A percentile compares a stretch with the other conserved stretches of the same genome.
phyloP scores from a whole-genome alignment of 2,329 filamentous ascomycete species.

The Aspergillus puulaauensis region DNA sequence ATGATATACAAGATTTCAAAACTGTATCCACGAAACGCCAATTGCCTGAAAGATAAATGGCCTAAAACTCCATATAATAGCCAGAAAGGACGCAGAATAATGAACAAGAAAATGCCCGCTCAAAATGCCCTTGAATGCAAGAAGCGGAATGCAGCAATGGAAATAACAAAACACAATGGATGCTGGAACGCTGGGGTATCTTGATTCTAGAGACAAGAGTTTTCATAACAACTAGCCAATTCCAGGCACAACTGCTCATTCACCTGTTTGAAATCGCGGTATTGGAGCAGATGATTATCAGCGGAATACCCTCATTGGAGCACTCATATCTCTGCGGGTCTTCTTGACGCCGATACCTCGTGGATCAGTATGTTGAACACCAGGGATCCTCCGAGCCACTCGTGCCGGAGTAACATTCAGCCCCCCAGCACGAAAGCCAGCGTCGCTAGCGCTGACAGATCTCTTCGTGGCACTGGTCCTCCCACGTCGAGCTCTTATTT shows the following conservation, averaged over 20 bases:
- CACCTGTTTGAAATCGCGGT: background rate
- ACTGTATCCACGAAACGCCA: background rate
- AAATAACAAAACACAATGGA: conserved; percentile 14
- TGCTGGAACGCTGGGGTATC: conserved; percentile 31
- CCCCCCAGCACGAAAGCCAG: conserved; percentile 26
- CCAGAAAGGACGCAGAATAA: background rate
- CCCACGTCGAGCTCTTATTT: conserved; percentile 49
- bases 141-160: background rate
- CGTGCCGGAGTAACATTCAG: conserved; percentile 26
- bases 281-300: conserved; percentile 12
- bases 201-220: conserved; percentile 21
- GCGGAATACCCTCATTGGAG: conserved; percentile 36
- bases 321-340: conserved; percentile 38
- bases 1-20: background rate
- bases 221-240: conserved; percentile 11
- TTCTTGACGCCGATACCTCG: conserved; percentile 28
- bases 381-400: conserved; percentile 33
- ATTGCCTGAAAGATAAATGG: background rate
- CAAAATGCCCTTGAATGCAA: background rate
- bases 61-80: background rate
- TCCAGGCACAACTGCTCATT: background rate
- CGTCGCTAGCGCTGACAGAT: conserved; percentile 41
- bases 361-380: conserved; percentile 29
- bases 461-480: conserved; percentile 45
- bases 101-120: background rate